Conservation (phyloP, 2,329 filamentous ascomycete genomes). For the Fusarium algeriense region DNA sequence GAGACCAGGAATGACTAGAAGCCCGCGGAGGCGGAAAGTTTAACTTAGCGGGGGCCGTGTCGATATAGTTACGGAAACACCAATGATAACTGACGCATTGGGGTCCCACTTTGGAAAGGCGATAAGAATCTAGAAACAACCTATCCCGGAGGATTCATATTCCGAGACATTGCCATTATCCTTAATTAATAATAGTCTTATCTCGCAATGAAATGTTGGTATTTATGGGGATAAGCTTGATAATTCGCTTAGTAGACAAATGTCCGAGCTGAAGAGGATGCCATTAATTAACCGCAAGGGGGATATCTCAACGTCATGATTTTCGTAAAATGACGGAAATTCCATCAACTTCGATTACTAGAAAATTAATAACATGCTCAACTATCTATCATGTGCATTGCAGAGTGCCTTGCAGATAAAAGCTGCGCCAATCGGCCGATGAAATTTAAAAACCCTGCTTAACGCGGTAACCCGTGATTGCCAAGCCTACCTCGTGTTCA, state of each 20-base stretch:
- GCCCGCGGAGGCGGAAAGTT: too few species aligned
- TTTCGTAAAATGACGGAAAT: fast-evolving
- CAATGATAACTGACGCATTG: not conserved
- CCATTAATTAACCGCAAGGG: not conserved
- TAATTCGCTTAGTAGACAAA: not conserved
- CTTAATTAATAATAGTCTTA: not conserved
- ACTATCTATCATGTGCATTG: not conserved
- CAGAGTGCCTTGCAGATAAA: not conserved
- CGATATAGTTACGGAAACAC: not conserved
- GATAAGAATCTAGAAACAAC: not conserved
- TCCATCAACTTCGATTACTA: too few species aligned
- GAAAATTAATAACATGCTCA: too few species aligned
- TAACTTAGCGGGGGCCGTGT: not conserved
- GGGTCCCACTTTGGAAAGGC: not conserved
- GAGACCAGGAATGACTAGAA: not conserved
- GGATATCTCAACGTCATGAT: not conserved
- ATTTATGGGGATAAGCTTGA: not conserved
- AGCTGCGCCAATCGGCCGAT: not conserved
- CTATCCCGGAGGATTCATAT: not conserved
- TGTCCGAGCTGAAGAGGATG: fast-evolving
- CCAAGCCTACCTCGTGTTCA: not conserved
- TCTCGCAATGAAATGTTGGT: not conserved
- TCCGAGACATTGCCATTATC: not conserved
- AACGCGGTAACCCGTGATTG: not conserved
- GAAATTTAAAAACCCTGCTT: fast-evolving